A percentile compares a stretch with the other conserved stretches of the same genome.
These are phyloP conservation scores for Streptanthus diversifolius DNA, from an alignment of 345 rosid genomes.

Conservation along the genomic window DNA sequence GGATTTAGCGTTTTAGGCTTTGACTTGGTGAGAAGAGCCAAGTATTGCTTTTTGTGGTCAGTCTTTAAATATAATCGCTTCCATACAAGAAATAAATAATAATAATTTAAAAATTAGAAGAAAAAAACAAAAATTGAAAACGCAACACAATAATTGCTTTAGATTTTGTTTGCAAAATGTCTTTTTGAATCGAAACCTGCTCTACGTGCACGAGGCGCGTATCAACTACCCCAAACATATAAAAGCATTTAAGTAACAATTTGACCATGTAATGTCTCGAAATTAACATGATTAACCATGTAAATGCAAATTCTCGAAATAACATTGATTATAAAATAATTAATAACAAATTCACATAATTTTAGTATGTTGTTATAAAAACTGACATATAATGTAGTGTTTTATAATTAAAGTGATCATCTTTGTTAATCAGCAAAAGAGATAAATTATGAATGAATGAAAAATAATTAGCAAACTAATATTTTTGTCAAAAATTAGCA, in stretches of 20 bases:
- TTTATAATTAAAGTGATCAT: not conserved
- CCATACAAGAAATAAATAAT: not conserved
- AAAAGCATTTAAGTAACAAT: not conserved
- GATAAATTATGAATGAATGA: not conserved
- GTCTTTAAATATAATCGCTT: constrained; percentile 20
- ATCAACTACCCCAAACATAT: not conserved
- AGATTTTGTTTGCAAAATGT: constrained; percentile 12
- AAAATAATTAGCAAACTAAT: not conserved
- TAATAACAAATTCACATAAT: not conserved
- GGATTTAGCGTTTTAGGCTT: constrained; percentile 28
- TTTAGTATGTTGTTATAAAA: not conserved
- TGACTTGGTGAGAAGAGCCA: constrained; percentile 45
- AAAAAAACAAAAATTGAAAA: constrained; percentile 1
- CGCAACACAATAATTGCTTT: constrained; percentile 20
- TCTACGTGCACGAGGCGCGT: not conserved
- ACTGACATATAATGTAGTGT: not conserved
- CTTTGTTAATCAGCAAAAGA: not conserved
- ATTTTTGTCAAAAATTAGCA: not conserved
- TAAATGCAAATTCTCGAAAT: not conserved
- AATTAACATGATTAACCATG: not conserved
- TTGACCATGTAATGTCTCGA: not conserved
- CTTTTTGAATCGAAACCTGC: constrained; percentile 4
- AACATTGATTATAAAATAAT: not conserved
- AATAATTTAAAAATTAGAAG: not conserved
- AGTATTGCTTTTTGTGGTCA: constrained; percentile 11